Evolutionary conservation across 164 flowering plant genomes (phyloP).

Genomic region (Vitis rotundifolia): DNA sequence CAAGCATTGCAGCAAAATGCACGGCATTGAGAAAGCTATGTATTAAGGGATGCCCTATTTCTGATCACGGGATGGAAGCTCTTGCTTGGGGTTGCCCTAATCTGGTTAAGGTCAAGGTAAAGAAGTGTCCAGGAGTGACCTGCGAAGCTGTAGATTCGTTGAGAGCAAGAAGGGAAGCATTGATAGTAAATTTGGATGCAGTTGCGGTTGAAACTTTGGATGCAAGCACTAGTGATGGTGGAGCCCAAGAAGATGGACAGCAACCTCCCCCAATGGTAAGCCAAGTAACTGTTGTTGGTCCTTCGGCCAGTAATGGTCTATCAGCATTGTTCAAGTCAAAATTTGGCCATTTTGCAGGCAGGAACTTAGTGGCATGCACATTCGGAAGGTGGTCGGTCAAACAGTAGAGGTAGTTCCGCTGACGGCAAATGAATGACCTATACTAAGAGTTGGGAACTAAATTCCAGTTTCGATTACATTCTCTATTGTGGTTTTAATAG

Average conservation of each 20-base stretch:
- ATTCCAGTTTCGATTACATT: too few species aligned
- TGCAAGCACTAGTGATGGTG: conserved; percentile 48
- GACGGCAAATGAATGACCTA: conserved; percentile 18
- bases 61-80: conserved; percentile 73
- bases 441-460: conserved; percentile 3
- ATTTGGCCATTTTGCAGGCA: conserved; percentile 42
- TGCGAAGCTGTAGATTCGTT: conserved; percentile 63
- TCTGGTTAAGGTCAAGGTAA: conserved; percentile 92
- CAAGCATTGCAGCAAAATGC: conserved; percentile 76
- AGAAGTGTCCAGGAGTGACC: conserved; percentile 82
- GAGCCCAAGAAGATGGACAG: conserved; percentile 37
- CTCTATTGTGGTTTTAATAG: too few species aligned
- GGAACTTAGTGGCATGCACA: conserved; percentile 49
- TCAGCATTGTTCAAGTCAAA: conserved; percentile 27
- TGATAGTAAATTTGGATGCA: conserved; percentile 66
- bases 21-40: conserved; percentile 79
- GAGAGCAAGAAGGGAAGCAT: conserved; percentile 46
- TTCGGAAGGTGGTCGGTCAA: conserved; percentile 56
- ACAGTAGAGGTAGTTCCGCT: conserved; percentile 22
- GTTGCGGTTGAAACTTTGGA: conserved; percentile 41
- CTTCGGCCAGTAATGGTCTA: conserved; percentile 31
- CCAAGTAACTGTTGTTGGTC: conserved; percentile 14
- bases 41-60: conserved; percentile 84
- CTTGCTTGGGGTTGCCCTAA: conserved; percentile 88
- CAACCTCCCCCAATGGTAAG: conserved; percentile 21